Conservation (phyloP, 1,139 yeast species). For the Suhomyces wounanorum region DNA sequence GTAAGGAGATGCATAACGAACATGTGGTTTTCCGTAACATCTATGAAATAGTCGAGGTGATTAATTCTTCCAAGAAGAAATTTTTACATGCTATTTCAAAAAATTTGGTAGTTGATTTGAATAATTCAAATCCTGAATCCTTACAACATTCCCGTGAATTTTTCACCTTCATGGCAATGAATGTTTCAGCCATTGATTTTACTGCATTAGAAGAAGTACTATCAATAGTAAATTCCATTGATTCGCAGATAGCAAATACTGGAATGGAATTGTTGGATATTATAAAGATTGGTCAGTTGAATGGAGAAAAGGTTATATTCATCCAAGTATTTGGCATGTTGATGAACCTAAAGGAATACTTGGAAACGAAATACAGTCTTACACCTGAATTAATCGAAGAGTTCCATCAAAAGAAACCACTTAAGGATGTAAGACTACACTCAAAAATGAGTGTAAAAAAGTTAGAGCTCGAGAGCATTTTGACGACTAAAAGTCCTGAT, state of each 20-base stretch:
- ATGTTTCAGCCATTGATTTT: not conserved
- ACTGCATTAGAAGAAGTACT: constrained; percentile 38
- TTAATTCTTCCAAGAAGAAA: constrained; percentile 48
- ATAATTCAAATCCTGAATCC: not conserved
- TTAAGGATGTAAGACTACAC: no score
- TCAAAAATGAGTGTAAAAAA: no score
- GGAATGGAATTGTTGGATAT: constrained; percentile 36
- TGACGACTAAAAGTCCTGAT: not conserved
- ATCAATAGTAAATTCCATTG: constrained; percentile 18
- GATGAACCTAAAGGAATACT: constrained; percentile 22
- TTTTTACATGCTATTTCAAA: constrained; percentile 36
- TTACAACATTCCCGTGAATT: not conserved
- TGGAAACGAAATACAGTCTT: constrained; percentile 26
- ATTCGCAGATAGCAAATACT: constrained; percentile 24
- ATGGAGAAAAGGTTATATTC: constrained; percentile 10
- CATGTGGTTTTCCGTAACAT: constrained; percentile 29
- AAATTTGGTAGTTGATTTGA: constrained; percentile 23
- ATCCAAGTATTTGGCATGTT: constrained; percentile 25
- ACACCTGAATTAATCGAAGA: constrained; percentile 24
- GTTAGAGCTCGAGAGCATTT: not conserved
- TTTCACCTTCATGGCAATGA: not conserved
- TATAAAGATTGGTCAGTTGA: constrained; percentile 16
- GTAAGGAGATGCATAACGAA: constrained; percentile 23
- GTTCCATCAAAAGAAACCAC: constrained; percentile 25
- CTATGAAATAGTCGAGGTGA: constrained; percentile 45